Conservation (phyloP, 495 filamentous ascomycete species). For the Glonium stellatum region DNA sequence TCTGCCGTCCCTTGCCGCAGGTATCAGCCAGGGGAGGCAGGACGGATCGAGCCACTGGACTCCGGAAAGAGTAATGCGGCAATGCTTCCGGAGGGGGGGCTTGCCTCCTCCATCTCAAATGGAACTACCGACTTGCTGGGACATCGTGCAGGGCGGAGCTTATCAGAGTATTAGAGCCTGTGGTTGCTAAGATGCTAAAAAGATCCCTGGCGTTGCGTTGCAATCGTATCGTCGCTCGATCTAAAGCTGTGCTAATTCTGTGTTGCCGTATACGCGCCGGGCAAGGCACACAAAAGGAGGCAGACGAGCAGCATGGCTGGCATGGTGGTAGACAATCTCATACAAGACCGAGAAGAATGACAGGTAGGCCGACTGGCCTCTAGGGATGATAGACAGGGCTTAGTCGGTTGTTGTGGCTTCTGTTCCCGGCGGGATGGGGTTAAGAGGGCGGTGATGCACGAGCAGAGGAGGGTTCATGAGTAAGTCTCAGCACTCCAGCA, state of each 20-base stretch:
- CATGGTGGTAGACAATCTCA: no score
- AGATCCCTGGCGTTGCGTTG: neutral
- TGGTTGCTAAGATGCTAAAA: neutral
- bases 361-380: no score
- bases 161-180: conserved; percentile 18
- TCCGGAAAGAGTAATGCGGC: conserved; percentile 11
- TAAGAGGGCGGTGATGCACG: neutral
- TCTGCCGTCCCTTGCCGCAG: neutral
- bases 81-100: conserved; percentile 19
- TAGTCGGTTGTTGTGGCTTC: neutral
- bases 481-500: conserved; percentile 1
- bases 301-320: no score
- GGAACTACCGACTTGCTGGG: conserved; percentile 20
- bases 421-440: neutral
- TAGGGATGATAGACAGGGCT: neutral
- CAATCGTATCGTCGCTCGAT: neutral
- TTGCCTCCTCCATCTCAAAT: conserved; percentile 17
- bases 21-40: conserved; percentile 13
- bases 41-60: conserved; percentile 12
- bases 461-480: neutral
- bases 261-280: neutral
- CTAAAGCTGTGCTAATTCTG: neutral
- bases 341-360: no score
- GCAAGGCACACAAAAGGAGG: neutral
- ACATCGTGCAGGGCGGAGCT: conserved; percentile 20